These are phyloP conservation scores for Tetrahymena elliotti DNA, from an alignment of 73 alveolate genomes.

Conservation along the genomic window DNA sequence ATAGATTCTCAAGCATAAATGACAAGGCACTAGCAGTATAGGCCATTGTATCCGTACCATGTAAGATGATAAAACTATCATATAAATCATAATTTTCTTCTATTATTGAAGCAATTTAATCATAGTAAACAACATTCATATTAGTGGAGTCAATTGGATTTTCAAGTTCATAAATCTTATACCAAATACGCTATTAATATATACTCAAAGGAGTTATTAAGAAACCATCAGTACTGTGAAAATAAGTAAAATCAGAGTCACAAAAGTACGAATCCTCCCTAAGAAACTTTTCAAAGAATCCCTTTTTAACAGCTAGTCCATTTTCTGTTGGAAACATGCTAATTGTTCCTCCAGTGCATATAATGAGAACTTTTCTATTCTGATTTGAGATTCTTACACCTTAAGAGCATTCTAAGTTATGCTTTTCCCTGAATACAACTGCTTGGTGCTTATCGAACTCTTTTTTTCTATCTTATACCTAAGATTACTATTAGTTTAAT, in stretches of 20 bases:
- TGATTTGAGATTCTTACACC: neutral
- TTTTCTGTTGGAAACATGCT: constrained; percentile 34
- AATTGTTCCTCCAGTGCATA: constrained; percentile 39
- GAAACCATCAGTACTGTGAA: constrained; percentile 18
- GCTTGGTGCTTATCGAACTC: neutral
- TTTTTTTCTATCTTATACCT: neutral
- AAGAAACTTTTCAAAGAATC: constrained; percentile 8
- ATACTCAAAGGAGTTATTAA: constrained; percentile 52
- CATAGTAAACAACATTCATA: constrained; percentile 76
- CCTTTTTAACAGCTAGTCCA: constrained; percentile 22
- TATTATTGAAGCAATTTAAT: constrained; percentile 63
- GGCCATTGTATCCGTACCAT: constrained; percentile 98
- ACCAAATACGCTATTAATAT: constrained; percentile 47
- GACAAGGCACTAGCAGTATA: constrained; percentile 96
- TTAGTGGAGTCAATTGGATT: constrained; percentile 81
- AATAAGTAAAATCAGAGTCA: constrained; percentile 31
- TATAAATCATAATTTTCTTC: constrained; percentile 64
- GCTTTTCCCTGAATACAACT: neutral
- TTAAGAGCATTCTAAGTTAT: neutral
- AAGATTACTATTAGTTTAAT: neutral
- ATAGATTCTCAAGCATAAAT: constrained; percentile 86
- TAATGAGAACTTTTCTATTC: constrained; percentile 21
- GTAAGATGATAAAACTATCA: constrained; percentile 89
- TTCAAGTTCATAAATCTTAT: constrained; percentile 49
- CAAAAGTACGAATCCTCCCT: constrained; percentile 26